phyloP scores from a whole-genome alignment of 2,329 filamentous ascomycete species.

The Thermomyces lanuginosus region DNA sequence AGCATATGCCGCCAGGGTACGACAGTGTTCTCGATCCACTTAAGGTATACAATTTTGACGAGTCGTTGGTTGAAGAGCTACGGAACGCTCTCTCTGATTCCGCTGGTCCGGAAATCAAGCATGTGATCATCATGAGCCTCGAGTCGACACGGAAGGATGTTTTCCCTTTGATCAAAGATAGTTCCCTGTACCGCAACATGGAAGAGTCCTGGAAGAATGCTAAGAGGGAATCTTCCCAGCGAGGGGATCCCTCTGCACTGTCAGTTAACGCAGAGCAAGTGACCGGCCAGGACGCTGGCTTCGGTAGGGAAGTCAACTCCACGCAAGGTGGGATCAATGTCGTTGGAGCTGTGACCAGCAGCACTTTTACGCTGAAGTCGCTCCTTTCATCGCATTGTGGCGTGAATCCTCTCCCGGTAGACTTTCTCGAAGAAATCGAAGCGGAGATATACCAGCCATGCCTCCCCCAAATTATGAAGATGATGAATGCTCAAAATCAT shows the following conservation, averaged over 20 bases:
- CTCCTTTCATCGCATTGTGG: conserved; percentile 25
- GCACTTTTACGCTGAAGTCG: conserved; percentile 25
- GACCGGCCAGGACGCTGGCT: conserved; percentile 18
- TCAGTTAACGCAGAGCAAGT: conserved; percentile 19
- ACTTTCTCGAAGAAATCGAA: conserved; percentile 22
- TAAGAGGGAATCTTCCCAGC: conserved; percentile 8
- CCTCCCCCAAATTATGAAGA: conserved; percentile 21
- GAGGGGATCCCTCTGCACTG: conserved; percentile 15
- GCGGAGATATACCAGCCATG: conserved; percentile 26
- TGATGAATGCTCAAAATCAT: conserved; percentile 22
- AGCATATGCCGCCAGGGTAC: conserved; percentile 9
- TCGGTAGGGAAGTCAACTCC: conserved; percentile 10
- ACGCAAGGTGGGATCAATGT: conserved; percentile 20
- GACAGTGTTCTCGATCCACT: conserved; percentile 21
- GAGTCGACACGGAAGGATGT: conserved; percentile 27
- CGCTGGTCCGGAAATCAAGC: conserved; percentile 21
- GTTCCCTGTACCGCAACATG: conserved; percentile 18
- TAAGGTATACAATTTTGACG: conserved; percentile 21
- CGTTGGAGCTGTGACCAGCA: conserved; percentile 23
- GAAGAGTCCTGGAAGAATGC: conserved; percentile 14
- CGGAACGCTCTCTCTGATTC: conserved; percentile 14
- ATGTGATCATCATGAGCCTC: conserved; percentile 24
- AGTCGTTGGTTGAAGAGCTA: conserved; percentile 16
- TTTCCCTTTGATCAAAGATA: conserved; percentile 23
- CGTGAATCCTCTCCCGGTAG: conserved; percentile 24